A percentile compares a stretch with the other conserved stretches of the same genome.
Evolutionary conservation across 2,329 filamentous ascomycete genomes (phyloP).

Genomic region (Trichophyton equinum): DNA sequence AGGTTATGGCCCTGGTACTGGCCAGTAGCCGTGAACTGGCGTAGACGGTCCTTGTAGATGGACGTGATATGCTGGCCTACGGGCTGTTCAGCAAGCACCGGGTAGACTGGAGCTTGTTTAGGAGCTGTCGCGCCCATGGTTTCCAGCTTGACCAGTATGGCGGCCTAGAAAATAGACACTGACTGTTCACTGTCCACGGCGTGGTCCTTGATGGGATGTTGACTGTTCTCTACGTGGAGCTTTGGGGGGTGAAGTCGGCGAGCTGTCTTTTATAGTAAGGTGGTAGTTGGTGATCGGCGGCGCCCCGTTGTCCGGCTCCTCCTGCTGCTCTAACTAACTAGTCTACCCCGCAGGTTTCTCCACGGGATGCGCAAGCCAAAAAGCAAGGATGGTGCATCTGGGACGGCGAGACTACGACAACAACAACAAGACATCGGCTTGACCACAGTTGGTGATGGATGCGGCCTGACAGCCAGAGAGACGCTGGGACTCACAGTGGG

Average conservation of each 20-base stretch:
- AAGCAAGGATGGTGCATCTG: background rate
- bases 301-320: background rate
- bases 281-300: too few species aligned
- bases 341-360: background rate
- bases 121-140: constrained; percentile 29
- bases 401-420: background rate
- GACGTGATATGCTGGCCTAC: constrained; percentile 68
- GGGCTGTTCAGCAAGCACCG: constrained; percentile 39
- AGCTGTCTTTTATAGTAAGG: background rate
- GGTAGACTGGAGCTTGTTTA: constrained; percentile 33
- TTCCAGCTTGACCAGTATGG: background rate
- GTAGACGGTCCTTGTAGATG: constrained; percentile 75
- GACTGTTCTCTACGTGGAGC: too few species aligned
- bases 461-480: too few species aligned
- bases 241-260: background rate
- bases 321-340: background rate
- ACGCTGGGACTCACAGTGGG: too few species aligned
- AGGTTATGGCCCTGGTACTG: constrained; percentile 69
- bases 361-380: background rate
- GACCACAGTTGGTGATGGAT: background rate
- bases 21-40: constrained; percentile 64
- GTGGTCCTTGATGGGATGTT: too few species aligned
- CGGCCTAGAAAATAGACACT: background rate
- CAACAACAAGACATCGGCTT: background rate
- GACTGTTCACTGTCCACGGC: background rate